Evolutionary conservation across 805 yeast species (phyloP).

Genomic region (Candida taoyuanica): DNA sequence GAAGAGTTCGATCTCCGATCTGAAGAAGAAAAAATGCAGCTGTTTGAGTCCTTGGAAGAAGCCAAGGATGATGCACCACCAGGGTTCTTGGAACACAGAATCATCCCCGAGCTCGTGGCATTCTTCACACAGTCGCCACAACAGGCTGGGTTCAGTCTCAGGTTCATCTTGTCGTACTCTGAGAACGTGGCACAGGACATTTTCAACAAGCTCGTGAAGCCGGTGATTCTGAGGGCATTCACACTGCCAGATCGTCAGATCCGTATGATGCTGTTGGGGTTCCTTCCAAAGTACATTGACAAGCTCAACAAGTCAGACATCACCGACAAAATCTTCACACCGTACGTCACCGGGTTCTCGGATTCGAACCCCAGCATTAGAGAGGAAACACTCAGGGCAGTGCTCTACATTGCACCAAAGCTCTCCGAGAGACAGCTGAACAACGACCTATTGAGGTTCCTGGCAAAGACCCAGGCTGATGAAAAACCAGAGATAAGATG

Average conservation of each 20-base stretch:
- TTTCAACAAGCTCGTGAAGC: slow-evolving; percentile 45
- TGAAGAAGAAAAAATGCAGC: slow-evolving; percentile 47
- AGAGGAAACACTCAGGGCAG: slow-evolving; percentile 71
- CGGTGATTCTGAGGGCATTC: slow-evolving; percentile 61
- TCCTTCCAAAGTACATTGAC: slow-evolving; percentile 51
- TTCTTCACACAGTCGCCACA: slow-evolving; percentile 33
- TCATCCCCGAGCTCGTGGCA: slow-evolving; percentile 65
- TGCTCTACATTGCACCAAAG: slow-evolving; percentile 52
- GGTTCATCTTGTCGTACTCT: slow-evolving; percentile 29
- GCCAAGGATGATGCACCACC: slow-evolving; percentile 38
- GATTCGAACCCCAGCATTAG: slow-evolving; percentile 82
- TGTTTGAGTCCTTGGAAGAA: slow-evolving; percentile 35
- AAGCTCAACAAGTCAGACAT: slow-evolving; percentile 55
- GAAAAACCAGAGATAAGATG: slow-evolving; percentile 72
- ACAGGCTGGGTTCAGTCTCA: slow-evolving; percentile 27
- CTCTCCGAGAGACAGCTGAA: slow-evolving; percentile 77
- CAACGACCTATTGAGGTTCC: slow-evolving; percentile 72
- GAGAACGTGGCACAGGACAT: slow-evolving; percentile 31
- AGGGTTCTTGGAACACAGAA: slow-evolving; percentile 51
- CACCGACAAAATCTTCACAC: slow-evolving; percentile 62
- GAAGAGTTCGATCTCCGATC: slow-evolving; percentile 51
- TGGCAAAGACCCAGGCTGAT: slow-evolving; percentile 82
- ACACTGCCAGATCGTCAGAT: slow-evolving; percentile 70
- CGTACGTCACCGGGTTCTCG: slow-evolving; percentile 72
- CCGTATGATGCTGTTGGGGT: slow-evolving; percentile 63